Evolutionary conservation across 73 alveolate genomes (phyloP), one percentile per base, ranked within the genome.

Genomic region (Tetrahymena thermophila): DNA sequence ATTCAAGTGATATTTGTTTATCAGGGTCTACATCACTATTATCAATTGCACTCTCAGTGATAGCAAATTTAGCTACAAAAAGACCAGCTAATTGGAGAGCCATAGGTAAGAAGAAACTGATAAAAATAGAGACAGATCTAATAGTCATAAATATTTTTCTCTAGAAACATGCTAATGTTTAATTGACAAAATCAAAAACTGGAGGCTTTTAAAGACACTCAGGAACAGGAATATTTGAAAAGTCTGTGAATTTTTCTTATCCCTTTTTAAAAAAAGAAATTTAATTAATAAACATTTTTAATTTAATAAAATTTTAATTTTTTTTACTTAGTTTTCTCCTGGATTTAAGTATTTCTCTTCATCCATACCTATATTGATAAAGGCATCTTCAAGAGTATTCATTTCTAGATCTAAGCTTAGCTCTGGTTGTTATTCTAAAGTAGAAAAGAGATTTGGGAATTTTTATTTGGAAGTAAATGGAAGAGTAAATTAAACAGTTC

Each of bases 301-400:
- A 8, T 1, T 25, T 3, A 25, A 71, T 0, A 56, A 28, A 71
- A 9, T 25, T 19, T 71, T 56, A 25, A 28, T n/a, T 25, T 71
- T 5, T 71, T 71, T 23, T 71, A 71, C 89, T 25, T n/a, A 8
- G 3, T 71, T 0, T 13, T 71, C 89, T 23, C 89, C 96, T 34
- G 57, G 57, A 28, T 85, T 83, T 3, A 94, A 57, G 89, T 83
- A 94, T 4, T 84, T 13, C 15, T 94, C 96, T 83, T 94, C 96
- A 71, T 94, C 96, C 96, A 94, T 94, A 37, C 96, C 96, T 14
- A 94, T 94, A n/a, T 94, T 94, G 6, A 94, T 94, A 44, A 94
- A 94, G 6, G 96, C 96, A 40, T 94, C 96, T 94, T 94, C 96
- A 35, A 94, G 57, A 28, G 96, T 94, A 71, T 94, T 94, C 96